Base-by-base conservation (phyloP, 1,284 basidiomycete genomes). In the Heterobasidion occidentale region DNA sequence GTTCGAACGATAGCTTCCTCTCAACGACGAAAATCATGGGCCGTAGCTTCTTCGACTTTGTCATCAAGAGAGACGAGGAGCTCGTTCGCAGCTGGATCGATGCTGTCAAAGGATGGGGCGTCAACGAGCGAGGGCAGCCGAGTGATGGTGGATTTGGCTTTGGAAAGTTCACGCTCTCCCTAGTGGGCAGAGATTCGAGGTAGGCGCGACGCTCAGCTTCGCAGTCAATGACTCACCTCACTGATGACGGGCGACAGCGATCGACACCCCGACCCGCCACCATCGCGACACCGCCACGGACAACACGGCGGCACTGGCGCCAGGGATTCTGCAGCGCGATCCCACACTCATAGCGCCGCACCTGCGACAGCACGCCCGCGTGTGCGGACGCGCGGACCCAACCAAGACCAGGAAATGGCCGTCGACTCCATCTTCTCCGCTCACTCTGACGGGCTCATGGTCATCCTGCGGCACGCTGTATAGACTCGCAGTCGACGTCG, bases 401-500 rank as follows among this genome's bases (percentile, higher is more conserved):
- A 19, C 12, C 20, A 56, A 17, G 70, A 65, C 60, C 68, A 67
- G 55, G 74, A 71, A 63, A 69, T 81, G 54, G 58, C 73, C 34
- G 86, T 90, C 15, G 88, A 90, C 62, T 85, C 86, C 3, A 89
- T 90, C 57, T 89, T 90, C 66, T 88, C 86, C 42, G 88, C 85
- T 3, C 88, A 90, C 66, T 89, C 87, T 27, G 88, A 90, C 65
- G 88, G 88, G 6, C 73, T 90, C 57, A 80, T 90, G 73, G 84
- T 88, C 60, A 87, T 90, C 59, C 70, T 90, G 9, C 78, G 88
- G 12, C 62, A 63, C 44, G 56, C 51, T 4, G 52, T 52, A 17
- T 9, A 57, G 19, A 27, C 27, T 27, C 27, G 27, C 38, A 44
- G 20, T 36, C 53, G 46, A 45, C 44, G 2, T 36, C 27, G 7